Percentiles rank a stretch among this genome's conserved stretches.
Conservation (phyloP, 768 basidiomycete genomes). For the Collybia sordida region DNA sequence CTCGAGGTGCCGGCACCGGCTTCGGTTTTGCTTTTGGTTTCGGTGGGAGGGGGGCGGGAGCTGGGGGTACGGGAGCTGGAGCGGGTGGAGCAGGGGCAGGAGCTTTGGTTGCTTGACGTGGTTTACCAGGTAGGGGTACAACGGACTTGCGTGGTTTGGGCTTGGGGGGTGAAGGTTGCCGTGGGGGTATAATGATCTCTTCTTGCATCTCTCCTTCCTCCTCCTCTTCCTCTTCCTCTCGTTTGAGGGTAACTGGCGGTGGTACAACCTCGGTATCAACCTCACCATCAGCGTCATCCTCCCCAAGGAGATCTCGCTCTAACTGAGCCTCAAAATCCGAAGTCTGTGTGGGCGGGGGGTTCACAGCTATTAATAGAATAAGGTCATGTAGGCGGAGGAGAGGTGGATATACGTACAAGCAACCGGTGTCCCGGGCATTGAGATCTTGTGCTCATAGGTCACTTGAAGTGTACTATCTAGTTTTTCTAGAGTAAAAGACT, state of each 20-base stretch:
- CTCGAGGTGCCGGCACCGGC: conserved; percentile 5
- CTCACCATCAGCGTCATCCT: conserved; percentile 32
- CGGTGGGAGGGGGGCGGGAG: conserved; percentile 9
- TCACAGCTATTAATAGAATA: conserved; percentile 15
- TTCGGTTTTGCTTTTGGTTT: conserved; percentile 4
- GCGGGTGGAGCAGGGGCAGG: conserved; percentile 24
- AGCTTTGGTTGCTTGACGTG: conserved; percentile 18
- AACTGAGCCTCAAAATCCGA: conserved; percentile 21
- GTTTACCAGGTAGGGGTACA: too few relatives aligned
- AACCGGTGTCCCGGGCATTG: conserved; percentile 21
- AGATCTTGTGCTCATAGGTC: conserved; percentile 47
- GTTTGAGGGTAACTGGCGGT: conserved; percentile 18
- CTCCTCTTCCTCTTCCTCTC: conserved; percentile 38
- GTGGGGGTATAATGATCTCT: conserved; percentile 25
- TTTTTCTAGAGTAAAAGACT: neutral
- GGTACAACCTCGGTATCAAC: conserved; percentile 42
- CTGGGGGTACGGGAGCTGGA: conserved; percentile 16
- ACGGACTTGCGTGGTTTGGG: conserved; percentile 18
- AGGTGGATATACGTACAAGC: conserved; percentile 29
- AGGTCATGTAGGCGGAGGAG: neutral
- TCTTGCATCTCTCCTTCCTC: conserved; percentile 19
- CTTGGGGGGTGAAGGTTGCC: conserved; percentile 28
- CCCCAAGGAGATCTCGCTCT: conserved; percentile 24
- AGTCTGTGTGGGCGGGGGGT: conserved; percentile 18
- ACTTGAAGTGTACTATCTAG: conserved; percentile 41